phyloP scores from a whole-genome alignment of 345 rosid species.

The Pistacia vera region DNA sequence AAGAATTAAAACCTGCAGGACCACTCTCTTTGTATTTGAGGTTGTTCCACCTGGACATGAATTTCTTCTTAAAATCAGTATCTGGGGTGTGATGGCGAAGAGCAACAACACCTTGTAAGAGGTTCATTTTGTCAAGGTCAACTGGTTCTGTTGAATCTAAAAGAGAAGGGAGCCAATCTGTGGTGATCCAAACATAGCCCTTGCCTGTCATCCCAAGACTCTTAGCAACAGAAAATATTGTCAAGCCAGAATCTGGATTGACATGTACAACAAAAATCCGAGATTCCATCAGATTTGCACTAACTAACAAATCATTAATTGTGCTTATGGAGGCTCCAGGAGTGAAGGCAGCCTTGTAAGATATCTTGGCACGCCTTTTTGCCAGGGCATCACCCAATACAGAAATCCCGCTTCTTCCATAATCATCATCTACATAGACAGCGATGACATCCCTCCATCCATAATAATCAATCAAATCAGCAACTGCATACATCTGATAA shows the following conservation, averaged over 20 bases:
- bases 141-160: slow-evolving; percentile 60
- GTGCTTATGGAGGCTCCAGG: slow-evolving; percentile 49
- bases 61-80: slow-evolving; percentile 49
- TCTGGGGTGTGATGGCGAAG: slow-evolving; percentile 82
- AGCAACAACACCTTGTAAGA: slow-evolving; percentile 88
- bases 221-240: slow-evolving; percentile 67
- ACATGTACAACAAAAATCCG: slow-evolving; percentile 90
- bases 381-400: slow-evolving; percentile 76
- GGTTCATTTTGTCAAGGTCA: slow-evolving; percentile 46
- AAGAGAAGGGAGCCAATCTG: slow-evolving; percentile 89
- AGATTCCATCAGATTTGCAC: slow-evolving; percentile 74
- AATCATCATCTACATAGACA: slow-evolving; percentile 87
- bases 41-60: slow-evolving; percentile 56
- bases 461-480: slow-evolving; percentile 62
- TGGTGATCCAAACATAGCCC: slow-evolving; percentile 94
- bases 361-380: slow-evolving; percentile 67
- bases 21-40: slow-evolving; percentile 41
- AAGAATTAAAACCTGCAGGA: slow-evolving; percentile 58
- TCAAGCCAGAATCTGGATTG: slow-evolving; percentile 83
- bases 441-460: slow-evolving; percentile 87
- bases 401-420: slow-evolving; percentile 83
- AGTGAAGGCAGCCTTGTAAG: slow-evolving; percentile 72
- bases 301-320: slow-evolving; percentile 56
- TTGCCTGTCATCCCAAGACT: slow-evolving; percentile 64
- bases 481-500: slow-evolving; percentile 86